These are phyloP conservation scores for Biscogniauxia marginata DNA, from an alignment of 2,329 filamentous ascomycete genomes.

Conservation along the genomic window DNA sequence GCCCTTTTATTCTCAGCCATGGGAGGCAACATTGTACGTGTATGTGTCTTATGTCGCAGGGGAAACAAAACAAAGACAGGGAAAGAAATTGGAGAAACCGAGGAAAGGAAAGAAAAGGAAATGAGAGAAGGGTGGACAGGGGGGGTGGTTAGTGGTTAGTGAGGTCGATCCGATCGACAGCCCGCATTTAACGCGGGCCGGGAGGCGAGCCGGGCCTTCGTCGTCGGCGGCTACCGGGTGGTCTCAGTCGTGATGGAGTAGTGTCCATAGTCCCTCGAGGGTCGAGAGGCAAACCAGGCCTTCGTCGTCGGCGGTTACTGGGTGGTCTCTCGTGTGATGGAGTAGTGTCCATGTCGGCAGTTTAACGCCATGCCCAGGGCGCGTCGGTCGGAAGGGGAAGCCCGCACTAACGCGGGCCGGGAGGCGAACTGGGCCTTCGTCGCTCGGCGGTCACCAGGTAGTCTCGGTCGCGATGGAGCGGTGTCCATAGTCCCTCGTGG, in stretches of 20 bases:
- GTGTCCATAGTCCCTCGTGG: not conserved
- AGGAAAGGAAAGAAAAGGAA: not conserved
- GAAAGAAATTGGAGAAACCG: too few species aligned
- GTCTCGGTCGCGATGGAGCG: conserved; percentile 3
- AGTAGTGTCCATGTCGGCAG: not conserved
- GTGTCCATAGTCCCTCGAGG: not conserved
- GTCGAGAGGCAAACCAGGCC: too few species aligned
- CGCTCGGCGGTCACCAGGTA: not conserved
- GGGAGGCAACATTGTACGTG: too few species aligned
- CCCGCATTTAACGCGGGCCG: conserved; percentile 7
- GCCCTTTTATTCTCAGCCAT: not conserved
- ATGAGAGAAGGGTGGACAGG: too few species aligned
- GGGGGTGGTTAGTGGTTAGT: too few species aligned
- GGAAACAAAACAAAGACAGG: too few species aligned
- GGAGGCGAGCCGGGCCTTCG: conserved; percentile 4
- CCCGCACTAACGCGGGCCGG: conserved; percentile 8
- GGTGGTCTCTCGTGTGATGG: not conserved
- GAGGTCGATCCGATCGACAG: not conserved
- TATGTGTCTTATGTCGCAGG: too few species aligned
- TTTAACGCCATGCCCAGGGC: not conserved
- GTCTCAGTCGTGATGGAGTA: conserved; percentile 2
- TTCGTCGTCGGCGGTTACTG: too few species aligned
- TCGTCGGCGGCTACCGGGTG: not conserved
- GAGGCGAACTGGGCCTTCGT: conserved; percentile 4
- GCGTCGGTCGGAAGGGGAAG: conserved; percentile 1